phyloP scores from a whole-genome alignment of 768 basidiomycete species.

The Hebeloma cylindrosporum region DNA sequence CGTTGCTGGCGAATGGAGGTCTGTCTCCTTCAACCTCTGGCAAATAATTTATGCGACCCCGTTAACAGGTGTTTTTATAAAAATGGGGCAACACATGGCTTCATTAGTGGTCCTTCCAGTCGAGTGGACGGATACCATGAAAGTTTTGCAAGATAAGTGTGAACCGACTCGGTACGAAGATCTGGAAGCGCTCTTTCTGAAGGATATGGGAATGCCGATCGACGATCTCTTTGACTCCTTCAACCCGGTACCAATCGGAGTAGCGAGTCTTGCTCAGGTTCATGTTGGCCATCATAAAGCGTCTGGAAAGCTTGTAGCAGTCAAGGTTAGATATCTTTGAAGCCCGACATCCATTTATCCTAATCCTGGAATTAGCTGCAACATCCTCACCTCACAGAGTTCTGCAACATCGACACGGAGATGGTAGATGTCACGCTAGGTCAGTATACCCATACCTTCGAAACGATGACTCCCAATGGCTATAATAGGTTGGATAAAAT shows the following conservation, averaged over 20 bases:
- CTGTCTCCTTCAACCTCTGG: slow-evolving; percentile 23
- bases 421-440: slow-evolving; percentile 77
- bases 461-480: not conserved
- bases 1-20: slow-evolving; percentile 90
- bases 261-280: slow-evolving; percentile 95
- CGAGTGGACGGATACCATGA: slow-evolving; percentile 54
- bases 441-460: slow-evolving; percentile 26
- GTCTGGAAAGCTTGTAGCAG: slow-evolving; percentile 77
- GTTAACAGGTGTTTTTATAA: slow-evolving; percentile 73
- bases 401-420: slow-evolving; percentile 86
- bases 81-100: slow-evolving; percentile 88
- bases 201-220: slow-evolving; percentile 75
- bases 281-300: slow-evolving; percentile 76
- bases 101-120: slow-evolving; percentile 52
- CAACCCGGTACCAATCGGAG: slow-evolving; percentile 85
- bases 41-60: not conserved
- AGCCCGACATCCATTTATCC: not conserved
- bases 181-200: slow-evolving; percentile 70
- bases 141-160: slow-evolving; percentile 85
- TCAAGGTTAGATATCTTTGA: slow-evolving; percentile 75
- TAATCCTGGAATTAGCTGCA: slow-evolving; percentile 49
- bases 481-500: slow-evolving; percentile 74
- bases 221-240: slow-evolving; percentile 82
- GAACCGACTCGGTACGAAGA: slow-evolving; percentile 83
- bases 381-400: slow-evolving; percentile 93